A percentile compares a stretch with the other conserved stretches of the same genome.
phyloP scores from a whole-genome alignment of 768 basidiomycete genomes.

The Lepiota venenata region DNA sequence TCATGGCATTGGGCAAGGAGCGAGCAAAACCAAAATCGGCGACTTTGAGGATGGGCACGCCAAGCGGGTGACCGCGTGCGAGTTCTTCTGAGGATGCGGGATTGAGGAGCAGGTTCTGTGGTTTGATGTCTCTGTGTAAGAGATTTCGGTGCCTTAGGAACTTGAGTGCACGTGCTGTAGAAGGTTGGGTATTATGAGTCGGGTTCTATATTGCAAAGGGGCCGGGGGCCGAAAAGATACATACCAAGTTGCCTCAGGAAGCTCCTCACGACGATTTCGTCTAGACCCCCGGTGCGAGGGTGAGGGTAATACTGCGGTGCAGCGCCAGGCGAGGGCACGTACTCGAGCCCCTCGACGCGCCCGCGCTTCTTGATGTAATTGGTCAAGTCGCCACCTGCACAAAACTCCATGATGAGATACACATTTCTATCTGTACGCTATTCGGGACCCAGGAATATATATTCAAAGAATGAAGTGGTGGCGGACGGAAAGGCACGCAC shows the following conservation, averaged over 20 bases:
- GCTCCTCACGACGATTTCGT: conserved; percentile 86
- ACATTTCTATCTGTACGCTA: conserved; percentile 75
- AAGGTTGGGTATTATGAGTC: conserved; percentile 1
- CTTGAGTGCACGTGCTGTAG: conserved; percentile 83
- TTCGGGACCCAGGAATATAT: neutral
- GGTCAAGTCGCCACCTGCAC: conserved; percentile 93
- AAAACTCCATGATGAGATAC: conserved; percentile 97
- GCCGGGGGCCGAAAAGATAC: conserved; percentile 17
- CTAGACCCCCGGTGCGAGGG: conserved; percentile 85
- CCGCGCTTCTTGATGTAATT: conserved; percentile 99
- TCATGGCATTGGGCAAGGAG: conserved; percentile 84
- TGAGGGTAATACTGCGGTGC: conserved; percentile 87
- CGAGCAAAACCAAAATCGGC: conserved; percentile 99
- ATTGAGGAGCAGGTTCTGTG: conserved; percentile 92
- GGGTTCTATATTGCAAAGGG: neutral
- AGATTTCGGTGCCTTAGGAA: conserved; percentile 87
- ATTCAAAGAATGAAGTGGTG: conserved; percentile 16
- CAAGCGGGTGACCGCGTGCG: conserved; percentile 83
- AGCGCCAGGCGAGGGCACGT: conserved; percentile 63
- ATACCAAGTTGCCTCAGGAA: conserved; percentile 88
- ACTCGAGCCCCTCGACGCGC: conserved; percentile 85
- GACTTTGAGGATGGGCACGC: conserved; percentile 93
- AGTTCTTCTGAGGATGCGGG: conserved; percentile 79
- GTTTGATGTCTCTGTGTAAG: conserved; percentile 97
- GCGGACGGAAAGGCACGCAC: conserved; percentile 38